Conservation (phyloP, 2,329 filamentous ascomycete species). For the Bipolaris oryzae region DNA sequence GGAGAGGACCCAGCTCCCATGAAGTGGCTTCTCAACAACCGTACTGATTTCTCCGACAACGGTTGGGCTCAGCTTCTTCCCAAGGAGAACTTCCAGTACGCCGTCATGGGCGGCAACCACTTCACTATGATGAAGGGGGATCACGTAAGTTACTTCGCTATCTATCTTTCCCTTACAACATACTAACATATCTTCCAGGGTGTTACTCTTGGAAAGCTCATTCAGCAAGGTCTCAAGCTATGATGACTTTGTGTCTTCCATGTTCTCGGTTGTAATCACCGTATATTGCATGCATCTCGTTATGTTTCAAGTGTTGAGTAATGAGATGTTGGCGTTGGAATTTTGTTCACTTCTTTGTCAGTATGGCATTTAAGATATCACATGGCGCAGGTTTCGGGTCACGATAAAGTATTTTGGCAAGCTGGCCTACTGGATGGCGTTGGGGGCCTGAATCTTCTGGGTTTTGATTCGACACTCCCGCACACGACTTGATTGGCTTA, state of each 20-base stretch:
- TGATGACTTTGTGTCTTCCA: conserved; percentile 16
- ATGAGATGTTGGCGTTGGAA: conserved; percentile 38
- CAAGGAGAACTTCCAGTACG: conserved; percentile 64
- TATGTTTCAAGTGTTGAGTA: conserved; percentile 43
- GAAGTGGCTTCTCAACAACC: conserved; percentile 74
- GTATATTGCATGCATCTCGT: conserved; percentile 42
- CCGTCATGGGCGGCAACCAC: conserved; percentile 74
- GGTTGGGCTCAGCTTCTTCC: conserved; percentile 72
- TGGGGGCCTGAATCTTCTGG: background rate
- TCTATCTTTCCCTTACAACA: background rate
- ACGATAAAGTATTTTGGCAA: background rate
- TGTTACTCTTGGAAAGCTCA: conserved; percentile 51
- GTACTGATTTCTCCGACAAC: conserved; percentile 73
- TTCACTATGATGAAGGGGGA: conserved; percentile 77
- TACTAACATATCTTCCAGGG: conserved; percentile 42
- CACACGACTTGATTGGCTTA: conserved; percentile 8
- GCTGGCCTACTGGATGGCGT: conserved; percentile 6
- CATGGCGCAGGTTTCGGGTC: background rate
- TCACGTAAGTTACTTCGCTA: conserved; percentile 47
- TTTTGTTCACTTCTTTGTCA: conserved; percentile 13
- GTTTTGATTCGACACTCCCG: conserved; percentile 7
- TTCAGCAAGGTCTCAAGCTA: conserved; percentile 51
- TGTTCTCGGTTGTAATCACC: conserved; percentile 17
- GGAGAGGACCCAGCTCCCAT: conserved; percentile 60
- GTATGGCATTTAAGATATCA: conserved; percentile 18